A percentile compares a stretch with the other conserved stretches of the same genome.
Evolutionary conservation across 306 rosid genomes (phyloP).

Genomic region (Lotus japonicus): DNA sequence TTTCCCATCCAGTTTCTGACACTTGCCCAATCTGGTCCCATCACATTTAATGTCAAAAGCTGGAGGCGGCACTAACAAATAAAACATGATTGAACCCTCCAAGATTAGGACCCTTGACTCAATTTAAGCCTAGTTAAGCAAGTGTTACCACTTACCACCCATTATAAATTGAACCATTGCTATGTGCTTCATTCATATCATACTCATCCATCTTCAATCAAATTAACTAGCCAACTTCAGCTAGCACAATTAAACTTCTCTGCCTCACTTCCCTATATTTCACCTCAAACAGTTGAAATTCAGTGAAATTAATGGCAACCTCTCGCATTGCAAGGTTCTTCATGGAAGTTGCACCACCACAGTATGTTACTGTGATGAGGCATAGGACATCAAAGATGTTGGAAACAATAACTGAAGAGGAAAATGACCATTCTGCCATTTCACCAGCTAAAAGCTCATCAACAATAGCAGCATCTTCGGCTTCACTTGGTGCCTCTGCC

Average conservation of each 20-base stretch:
- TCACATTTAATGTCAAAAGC: too few relatives aligned
- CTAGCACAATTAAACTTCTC: background rate
- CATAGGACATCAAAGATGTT: slow-evolving; percentile 66
- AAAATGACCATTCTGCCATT: slow-evolving; percentile 23
- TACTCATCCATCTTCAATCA: too few relatives aligned
- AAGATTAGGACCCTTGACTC: too few relatives aligned
- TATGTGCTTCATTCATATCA: too few relatives aligned
- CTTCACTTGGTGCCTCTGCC: slow-evolving; percentile 17
- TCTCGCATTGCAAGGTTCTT: slow-evolving; percentile 73
- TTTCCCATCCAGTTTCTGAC: too few relatives aligned
- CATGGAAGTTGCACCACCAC: slow-evolving; percentile 93
- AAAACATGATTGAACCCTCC: too few relatives aligned
- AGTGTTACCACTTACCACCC: too few relatives aligned
- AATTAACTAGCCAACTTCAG: background rate
- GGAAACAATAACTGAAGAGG: slow-evolving; percentile 89
- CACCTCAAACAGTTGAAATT: background rate
- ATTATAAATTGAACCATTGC: too few relatives aligned
- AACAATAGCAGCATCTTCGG: background rate
- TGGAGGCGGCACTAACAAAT: too few relatives aligned
- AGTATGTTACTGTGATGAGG: slow-evolving; percentile 77
- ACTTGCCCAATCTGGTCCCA: too few relatives aligned
- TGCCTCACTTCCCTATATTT: background rate
- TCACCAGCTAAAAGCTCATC: slow-evolving; percentile 12
- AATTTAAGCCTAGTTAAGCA: too few relatives aligned
- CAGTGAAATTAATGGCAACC: slow-evolving; percentile 47